phyloP scores from a whole-genome alignment of 1,284 basidiomycete species.

The Kalmanozyma brasiliensis region DNA sequence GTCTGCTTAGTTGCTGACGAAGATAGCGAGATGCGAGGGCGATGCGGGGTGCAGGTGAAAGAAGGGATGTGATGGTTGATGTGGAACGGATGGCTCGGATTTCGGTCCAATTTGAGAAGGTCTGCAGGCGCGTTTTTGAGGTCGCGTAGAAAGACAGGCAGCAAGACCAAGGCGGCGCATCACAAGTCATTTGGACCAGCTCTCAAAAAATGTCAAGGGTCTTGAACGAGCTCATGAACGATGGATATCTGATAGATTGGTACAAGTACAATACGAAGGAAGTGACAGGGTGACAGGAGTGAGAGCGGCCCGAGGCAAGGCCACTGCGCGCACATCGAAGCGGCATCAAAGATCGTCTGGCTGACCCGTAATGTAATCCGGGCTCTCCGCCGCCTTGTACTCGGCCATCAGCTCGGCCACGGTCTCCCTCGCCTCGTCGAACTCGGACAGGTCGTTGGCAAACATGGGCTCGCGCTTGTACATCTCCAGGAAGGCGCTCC shows the following conservation, averaged over 20 bases:
- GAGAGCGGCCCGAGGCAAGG: not conserved
- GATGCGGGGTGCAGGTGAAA: not conserved
- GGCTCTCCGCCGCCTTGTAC: conserved; percentile 64
- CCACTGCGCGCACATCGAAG: not conserved
- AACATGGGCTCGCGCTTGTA: conserved; percentile 88
- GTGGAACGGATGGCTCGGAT: conserved; percentile 17
- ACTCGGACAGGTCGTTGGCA: conserved; percentile 61
- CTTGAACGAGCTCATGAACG: too few relatives aligned
- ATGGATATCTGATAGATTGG: too few relatives aligned
- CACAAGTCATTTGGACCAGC: too few relatives aligned
- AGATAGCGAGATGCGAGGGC: too few relatives aligned
- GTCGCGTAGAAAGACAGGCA: not conserved
- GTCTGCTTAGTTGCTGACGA: too few relatives aligned
- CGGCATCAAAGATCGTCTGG: conserved; percentile 35
- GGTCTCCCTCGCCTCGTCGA: conserved; percentile 65
- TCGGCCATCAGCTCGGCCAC: conserved; percentile 65
- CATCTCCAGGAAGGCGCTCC: conserved; percentile 95
- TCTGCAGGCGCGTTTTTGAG: not conserved
- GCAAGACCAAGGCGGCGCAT: not conserved
- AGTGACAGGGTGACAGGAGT: conserved; percentile 1
- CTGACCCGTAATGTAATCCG: conserved; percentile 55
- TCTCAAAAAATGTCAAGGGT: too few relatives aligned
- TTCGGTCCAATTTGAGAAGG: conserved; percentile 25
- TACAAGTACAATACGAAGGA: conserved; percentile 29
- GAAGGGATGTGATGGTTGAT: not conserved